Base-by-base conservation (phyloP, 2,329 filamentous ascomycete genomes). In the Fusarium heterosporum region DNA sequence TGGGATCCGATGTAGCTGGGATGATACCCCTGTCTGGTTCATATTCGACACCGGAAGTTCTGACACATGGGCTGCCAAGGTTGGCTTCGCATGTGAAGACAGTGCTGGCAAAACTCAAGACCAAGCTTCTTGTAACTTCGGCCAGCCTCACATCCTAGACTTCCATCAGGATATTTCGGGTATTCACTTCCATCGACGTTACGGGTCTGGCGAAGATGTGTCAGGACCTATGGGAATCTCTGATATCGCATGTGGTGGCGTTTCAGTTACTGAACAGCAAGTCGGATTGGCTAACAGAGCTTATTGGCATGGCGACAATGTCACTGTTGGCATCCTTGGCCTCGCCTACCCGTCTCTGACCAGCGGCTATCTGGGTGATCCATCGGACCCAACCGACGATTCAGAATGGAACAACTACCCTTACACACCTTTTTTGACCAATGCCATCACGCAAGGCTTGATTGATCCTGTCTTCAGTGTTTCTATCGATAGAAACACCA, bases 31-130 rank as follows among this genome's bases (percentile, higher is more conserved):
- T 1, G 68, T 80, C 29, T 80, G 77, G 75, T 70, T 86, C 28
- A 69, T 84, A 13, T 75, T 86, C 45, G 83, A 85, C 66, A 85
- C 83, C 0, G 83, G 82, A 25, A 84, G 82, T 69, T 80, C 83
- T 22, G 84, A 86, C 61, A 85, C 83, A 1, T 86, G 83, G 83
- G 78, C 80, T 3, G 78, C 78, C 32, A 74, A 75, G 12, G 71
- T 69, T 2, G 76, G 77, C 29, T 84, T 84, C 61, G 70, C 73
- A 41, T 86, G 84, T 64, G 71, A 78, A 34, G 78, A 80, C 56
- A 70, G 65, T n/a, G 56, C 66, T 1, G 79, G 80, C 16, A 64
- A 71, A 8, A 56, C 71, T 9, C 72, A 75, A 25, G 66, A 75
- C 3, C 74, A 77, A 34, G 61, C 67, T 3, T 61, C 70, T 3